Evolutionary conservation across 306 rosid genomes (phyloP).

Genomic region (Psophocarpus tetragonolobus): DNA sequence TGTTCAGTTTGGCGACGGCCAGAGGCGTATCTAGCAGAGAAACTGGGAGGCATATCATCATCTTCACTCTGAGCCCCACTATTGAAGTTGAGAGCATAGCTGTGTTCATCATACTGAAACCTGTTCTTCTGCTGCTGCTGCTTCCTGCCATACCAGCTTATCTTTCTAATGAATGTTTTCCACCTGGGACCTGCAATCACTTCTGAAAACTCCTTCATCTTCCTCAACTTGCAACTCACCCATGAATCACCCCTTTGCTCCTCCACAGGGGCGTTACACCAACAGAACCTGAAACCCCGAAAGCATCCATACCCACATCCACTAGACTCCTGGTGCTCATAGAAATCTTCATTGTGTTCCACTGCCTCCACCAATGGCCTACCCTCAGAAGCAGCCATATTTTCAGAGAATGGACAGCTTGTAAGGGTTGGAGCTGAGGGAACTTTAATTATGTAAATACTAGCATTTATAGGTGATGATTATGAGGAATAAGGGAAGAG

Average conservation of each 20-base stretch:
- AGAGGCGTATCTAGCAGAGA: conserved; percentile 49
- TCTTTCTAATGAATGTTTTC: conserved; percentile 69
- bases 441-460: background rate
- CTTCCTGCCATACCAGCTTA: conserved; percentile 43
- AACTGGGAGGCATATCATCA: conserved; percentile 46
- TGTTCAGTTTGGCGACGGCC: conserved; percentile 28
- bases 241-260: conserved; percentile 43
- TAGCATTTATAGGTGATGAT: conserved; percentile 17
- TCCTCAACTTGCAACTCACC: conserved; percentile 46
- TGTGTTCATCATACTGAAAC: conserved; percentile 66
- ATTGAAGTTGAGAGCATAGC: conserved; percentile 74
- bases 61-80: conserved; percentile 49
- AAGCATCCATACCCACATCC: conserved; percentile 61
- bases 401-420: background rate
- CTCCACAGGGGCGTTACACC: conserved; percentile 26
- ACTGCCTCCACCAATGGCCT: conserved; percentile 31
- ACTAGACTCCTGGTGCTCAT: conserved; percentile 37
- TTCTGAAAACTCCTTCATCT: conserved; percentile 54
- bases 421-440: background rate
- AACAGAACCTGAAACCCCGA: conserved; percentile 28
- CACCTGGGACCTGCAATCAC: conserved; percentile 68
- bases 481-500: background rate
- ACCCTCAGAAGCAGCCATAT: conserved; percentile 42
- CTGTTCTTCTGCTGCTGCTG: conserved; percentile 40
- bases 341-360: conserved; percentile 26